A percentile compares a stretch with the other conserved stretches of the same genome.
phyloP scores from a whole-genome alignment of 495 filamentous ascomycete genomes.

The Penicillium robsamsonii region DNA sequence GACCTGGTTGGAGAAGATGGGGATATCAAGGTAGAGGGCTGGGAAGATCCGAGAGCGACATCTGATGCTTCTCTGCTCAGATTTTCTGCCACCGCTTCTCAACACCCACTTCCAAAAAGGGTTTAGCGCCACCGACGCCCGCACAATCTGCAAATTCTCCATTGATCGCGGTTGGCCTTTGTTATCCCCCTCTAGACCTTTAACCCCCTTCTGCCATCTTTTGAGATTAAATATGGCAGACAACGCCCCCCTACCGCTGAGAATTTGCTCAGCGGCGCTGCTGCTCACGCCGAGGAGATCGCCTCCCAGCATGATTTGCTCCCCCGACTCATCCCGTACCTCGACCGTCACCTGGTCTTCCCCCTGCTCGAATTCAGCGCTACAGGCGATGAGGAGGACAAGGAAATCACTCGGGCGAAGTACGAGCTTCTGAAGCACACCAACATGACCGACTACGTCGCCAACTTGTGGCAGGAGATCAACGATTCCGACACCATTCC shows the following conservation, averaged over 20 bases:
- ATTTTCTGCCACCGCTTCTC: slow-evolving; percentile 32
- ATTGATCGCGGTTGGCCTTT: slow-evolving; percentile 23
- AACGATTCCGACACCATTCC: slow-evolving; percentile 75
- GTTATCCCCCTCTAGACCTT: slow-evolving; percentile 14
- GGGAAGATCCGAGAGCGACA: slow-evolving; percentile 20
- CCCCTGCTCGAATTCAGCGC: slow-evolving; percentile 84
- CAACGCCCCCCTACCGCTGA: slow-evolving; percentile 54
- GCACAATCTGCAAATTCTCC: slow-evolving; percentile 41
- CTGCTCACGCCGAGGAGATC: slow-evolving; percentile 53
- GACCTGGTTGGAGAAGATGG: slow-evolving; percentile 19
- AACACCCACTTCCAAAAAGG: slow-evolving; percentile 24
- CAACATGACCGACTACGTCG: slow-evolving; percentile 97
- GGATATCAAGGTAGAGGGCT: slow-evolving; percentile 12
- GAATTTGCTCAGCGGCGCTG: slow-evolving; percentile 54
- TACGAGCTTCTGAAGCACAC: slow-evolving; percentile 91
- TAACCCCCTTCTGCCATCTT: slow-evolving; percentile 18
- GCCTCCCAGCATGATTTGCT: slow-evolving; percentile 75
- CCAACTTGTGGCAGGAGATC: slow-evolving; percentile 81
- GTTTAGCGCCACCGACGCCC: slow-evolving; percentile 43
- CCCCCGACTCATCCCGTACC: slow-evolving; percentile 82
- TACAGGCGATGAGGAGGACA: slow-evolving; percentile 56
- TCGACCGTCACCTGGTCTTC: slow-evolving; percentile 95
- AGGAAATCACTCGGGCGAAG: slow-evolving; percentile 75
- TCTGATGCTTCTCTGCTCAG: slow-evolving; percentile 30
- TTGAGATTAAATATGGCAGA: slow-evolving; percentile 59